Conservation (phyloP, 495 filamentous ascomycete species). For the Xanthoparmelia taractica region DNA sequence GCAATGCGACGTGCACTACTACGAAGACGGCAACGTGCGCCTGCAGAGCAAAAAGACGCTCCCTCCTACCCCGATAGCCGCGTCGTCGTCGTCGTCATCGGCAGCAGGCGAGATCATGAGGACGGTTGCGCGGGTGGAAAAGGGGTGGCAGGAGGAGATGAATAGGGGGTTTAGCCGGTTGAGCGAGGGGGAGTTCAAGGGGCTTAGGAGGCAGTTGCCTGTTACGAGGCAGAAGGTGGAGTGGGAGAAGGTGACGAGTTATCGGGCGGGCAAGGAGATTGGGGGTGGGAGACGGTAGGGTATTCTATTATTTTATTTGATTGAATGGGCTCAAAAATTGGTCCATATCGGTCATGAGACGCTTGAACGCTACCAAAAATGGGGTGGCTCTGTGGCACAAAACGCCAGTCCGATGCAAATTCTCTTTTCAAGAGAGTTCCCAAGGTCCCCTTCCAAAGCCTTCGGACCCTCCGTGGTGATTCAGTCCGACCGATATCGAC, state of each 20-base stretch:
- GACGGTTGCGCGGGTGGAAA: conserved; percentile 71
- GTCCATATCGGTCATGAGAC: neutral
- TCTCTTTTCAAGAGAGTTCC: neutral
- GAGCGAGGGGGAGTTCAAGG: conserved; percentile 93
- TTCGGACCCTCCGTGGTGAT: neutral
- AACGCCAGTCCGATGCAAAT: conserved; percentile 15
- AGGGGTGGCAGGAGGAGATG: conserved; percentile 91
- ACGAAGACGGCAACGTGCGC: conserved; percentile 97
- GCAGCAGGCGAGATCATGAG: conserved; percentile 61
- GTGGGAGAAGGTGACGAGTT: conserved; percentile 98
- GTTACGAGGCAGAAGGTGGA: conserved; percentile 98
- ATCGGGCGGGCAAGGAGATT: conserved; percentile 50
- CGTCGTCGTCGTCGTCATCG: too few relatives aligned
- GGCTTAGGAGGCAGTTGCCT: conserved; percentile 81
- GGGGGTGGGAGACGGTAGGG: conserved; percentile 23
- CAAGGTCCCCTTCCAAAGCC: neutral
- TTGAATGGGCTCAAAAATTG: neutral
- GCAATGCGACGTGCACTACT: conserved; percentile 94
- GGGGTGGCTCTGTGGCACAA: conserved; percentile 2
- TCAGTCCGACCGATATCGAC: conserved; percentile 4
- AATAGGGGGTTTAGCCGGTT: conserved; percentile 81
- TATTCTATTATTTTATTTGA: conserved; percentile 5
- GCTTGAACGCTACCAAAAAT: neutral
- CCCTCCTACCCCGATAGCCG: conserved; percentile 15
- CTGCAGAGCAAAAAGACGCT: conserved; percentile 77